A percentile compares a stretch with the other conserved stretches of the same genome.
Evolutionary conservation across 352 stramenopile species (phyloP).

Genomic region (Chrysophaeum taylorii): DNA sequence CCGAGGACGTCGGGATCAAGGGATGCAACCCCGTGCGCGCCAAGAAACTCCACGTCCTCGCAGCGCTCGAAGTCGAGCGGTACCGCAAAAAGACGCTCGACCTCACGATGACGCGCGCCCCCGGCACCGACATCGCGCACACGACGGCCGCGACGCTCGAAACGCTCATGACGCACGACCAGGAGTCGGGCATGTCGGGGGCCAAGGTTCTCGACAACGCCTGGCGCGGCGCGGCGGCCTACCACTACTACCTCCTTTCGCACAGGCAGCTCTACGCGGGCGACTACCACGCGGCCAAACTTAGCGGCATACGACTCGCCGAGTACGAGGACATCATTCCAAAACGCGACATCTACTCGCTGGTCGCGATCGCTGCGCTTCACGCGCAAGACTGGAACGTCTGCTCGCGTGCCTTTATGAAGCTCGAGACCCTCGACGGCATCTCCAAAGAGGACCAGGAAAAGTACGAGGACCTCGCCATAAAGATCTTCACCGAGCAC

Average conservation of each 20-base stretch:
- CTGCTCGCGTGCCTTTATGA: conserved; percentile 68
- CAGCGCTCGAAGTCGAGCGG: conserved; percentile 80
- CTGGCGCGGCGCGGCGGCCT: conserved; percentile 80
- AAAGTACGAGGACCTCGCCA: conserved; percentile 26
- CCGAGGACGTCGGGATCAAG: conserved; percentile 43
- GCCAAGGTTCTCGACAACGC: conserved; percentile 64
- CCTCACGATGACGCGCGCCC: conserved; percentile 31
- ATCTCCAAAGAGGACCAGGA: conserved; percentile 5
- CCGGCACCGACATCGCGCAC: conserved; percentile 46
- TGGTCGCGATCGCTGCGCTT: conserved; percentile 77
- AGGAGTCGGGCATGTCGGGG: conserved; percentile 14
- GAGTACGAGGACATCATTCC: conserved; percentile 81
- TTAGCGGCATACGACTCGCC: conserved; percentile 66
- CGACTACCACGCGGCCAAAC: conserved; percentile 61
- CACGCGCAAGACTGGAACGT: conserved; percentile 76
- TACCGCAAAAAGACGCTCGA: conserved; percentile 74
- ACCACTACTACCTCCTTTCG: conserved; percentile 80
- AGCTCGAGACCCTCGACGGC: conserved; percentile 71
- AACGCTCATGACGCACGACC: conserved; percentile 63
- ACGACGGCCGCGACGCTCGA: conserved; percentile 76
- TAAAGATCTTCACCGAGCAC: conserved; percentile 66
- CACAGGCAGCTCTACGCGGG: conserved; percentile 76
- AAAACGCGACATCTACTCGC: conserved; percentile 73
- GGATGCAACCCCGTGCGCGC: conserved; percentile 60
- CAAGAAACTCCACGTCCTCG: conserved; percentile 83